Evolutionary conservation across 768 basidiomycete genomes (phyloP).

Genomic region (Rhizopogon vesiculosus): DNA sequence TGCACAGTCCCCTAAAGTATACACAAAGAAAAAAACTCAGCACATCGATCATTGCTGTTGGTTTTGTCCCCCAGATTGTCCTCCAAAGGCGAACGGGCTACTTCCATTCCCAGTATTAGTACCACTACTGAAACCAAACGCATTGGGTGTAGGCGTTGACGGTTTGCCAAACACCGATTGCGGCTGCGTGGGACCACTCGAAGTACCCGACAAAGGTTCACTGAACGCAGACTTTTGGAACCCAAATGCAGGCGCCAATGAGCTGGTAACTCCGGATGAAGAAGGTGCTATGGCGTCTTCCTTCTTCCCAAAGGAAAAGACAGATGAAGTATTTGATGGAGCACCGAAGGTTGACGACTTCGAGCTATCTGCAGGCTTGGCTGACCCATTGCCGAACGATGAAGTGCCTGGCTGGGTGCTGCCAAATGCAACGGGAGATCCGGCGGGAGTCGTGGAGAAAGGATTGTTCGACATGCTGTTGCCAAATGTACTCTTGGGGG

Average conservation of each 20-base stretch:
- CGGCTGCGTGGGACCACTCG: conserved; percentile 6
- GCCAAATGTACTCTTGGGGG: conserved; percentile 12
- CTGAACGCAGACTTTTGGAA: background rate
- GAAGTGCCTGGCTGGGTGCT: conserved; percentile 8
- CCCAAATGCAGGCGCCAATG: conserved; percentile 6
- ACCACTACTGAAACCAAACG: conserved; percentile 29
- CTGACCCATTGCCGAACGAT: conserved; percentile 16
- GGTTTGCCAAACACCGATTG: conserved; percentile 23
- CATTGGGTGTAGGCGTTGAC: conserved; percentile 16
- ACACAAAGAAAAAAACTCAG: background rate
- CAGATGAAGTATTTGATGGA: conserved; percentile 5
- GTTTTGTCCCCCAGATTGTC: conserved; percentile 17
- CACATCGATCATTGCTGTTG: conserved; percentile 23
- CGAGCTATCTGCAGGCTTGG: conserved; percentile 11
- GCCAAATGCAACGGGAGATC: conserved; percentile 8
- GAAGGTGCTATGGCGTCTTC: background rate
- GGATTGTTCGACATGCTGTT: conserved; percentile 11
- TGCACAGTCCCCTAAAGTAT: background rate
- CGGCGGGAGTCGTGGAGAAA: conserved; percentile 12
- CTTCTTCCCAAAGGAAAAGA: conserved; percentile 3
- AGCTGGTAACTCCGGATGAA: background rate
- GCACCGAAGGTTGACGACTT: conserved; percentile 13
- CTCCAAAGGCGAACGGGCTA: conserved; percentile 8
- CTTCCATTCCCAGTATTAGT: conserved; percentile 12
- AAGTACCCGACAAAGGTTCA: background rate